Percentiles rank a stretch among this genome's conserved stretches.
phyloP scores from a whole-genome alignment of 208 protist species.

The Polymyxa betae region DNA sequence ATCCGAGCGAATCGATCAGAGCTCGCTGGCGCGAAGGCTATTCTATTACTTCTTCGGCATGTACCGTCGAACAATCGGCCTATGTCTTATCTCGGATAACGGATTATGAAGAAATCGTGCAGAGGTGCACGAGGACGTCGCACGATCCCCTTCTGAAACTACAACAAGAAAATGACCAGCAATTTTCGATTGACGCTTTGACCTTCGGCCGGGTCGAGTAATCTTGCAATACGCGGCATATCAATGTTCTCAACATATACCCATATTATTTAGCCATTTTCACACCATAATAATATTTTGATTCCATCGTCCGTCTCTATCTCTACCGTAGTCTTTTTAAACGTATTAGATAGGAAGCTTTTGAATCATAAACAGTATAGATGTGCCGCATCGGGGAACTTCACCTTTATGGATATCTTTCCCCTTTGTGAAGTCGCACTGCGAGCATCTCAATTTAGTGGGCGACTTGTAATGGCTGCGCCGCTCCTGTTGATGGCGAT shows the following conservation, averaged over 20 bases:
- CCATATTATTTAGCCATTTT: too few species aligned
- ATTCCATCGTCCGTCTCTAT: too few species aligned
- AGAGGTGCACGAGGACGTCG: not conserved
- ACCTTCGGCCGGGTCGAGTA: conserved; percentile 37
- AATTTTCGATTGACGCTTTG: conserved; percentile 10
- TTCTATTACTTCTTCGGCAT: not conserved
- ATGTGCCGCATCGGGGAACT: too few species aligned
- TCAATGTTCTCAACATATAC: not conserved
- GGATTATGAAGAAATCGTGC: not conserved
- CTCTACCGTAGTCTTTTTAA: too few species aligned
- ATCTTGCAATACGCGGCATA: not conserved
- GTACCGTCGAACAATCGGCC: not conserved
- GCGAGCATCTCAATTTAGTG: too few species aligned
- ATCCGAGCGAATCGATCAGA: not conserved
- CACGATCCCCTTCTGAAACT: conserved; percentile 36
- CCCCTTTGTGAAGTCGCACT: too few species aligned
- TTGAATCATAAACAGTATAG: too few species aligned
- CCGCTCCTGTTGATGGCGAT: too few species aligned
- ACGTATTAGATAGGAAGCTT: too few species aligned
- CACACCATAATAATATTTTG: too few species aligned
- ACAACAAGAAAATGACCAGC: conserved; percentile 8
- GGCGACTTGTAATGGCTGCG: too few species aligned
- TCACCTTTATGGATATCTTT: too few species aligned
- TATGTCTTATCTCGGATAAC: not conserved
- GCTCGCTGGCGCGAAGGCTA: conserved; percentile 20